Base-by-base conservation (phyloP, 805 yeast species). In the Kuraishia cidri region DNA sequence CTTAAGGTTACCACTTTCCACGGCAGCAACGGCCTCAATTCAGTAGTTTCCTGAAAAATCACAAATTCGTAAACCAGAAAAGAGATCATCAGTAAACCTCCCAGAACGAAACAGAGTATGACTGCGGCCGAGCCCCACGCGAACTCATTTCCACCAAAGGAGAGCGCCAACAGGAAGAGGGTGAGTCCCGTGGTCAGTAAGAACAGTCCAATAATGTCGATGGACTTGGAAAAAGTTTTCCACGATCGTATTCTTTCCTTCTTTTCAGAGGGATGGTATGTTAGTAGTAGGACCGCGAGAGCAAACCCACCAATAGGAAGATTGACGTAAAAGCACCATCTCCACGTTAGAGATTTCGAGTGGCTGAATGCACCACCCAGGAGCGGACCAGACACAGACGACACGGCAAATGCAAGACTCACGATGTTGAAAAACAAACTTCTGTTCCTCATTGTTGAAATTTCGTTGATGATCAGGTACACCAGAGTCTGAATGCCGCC, bases 321-420 rank as follows among this genome's bases (percentile, higher is more conserved):
- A 50, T 79, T 80, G 40, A 81, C 62, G 53, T 73, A 81, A 48
- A 79, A 81, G 44, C 84, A 74, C 85, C 87, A 79, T 45, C 87
- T 61, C 87, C 87, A 80, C 12, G 75, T 56, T 3, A 66, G 71
- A 35, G 66, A 56, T 2, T 71, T 56, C 3, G 79, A 64, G 14
- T 33, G 36, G 15, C 43, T 38, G 36, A 80, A 69, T 0, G 74
- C 75, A 24, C 86, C 86, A 12, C 85, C 85, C 12, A 79, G 47
- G 28, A 76, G 58, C 0, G 87, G 87, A 1, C 86, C 86, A 14
- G 62, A 41, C 6, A 71, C 76, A 4, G 72, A 62, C 0, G 79
- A 67, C 3, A 70, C 54, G 2, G 72, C 68, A 40, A 63, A 73
- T 1, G 72, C 63, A 3, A 63, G 52, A 1, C 66, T 68, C 12